Evolutionary conservation across 345 rosid species (phyloP), one percentile per base, ranked within the genome.

Genomic region (Eucalyptus marginata): DNA sequence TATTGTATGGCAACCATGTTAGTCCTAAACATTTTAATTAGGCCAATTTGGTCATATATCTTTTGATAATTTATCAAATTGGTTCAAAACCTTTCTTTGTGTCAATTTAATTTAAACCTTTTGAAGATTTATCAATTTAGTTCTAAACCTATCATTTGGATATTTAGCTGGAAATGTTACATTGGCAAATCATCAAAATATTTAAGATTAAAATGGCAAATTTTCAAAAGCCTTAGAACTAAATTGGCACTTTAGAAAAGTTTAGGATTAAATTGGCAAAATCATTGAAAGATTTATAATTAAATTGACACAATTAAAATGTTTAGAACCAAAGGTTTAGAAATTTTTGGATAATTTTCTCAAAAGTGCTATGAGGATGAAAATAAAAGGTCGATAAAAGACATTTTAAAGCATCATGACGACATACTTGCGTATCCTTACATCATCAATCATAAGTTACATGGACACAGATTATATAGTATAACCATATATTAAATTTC

Each of bases 261-360:
- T 24, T 56, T 24, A 56, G 29, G 10, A 52, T 56, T 56, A 56
- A 10, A 56, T 56, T 56, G 29, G 7, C 0, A 56, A 56, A 56
- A 24, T 24, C 3, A 24, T 56, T 2, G 24, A 56, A 24, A 56
- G 2, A 25, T 56, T 56, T 10, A 24, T 10, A 25, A 56, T 3
- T 25, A 56, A 22, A 22, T 56, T 24, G 13, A 56, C 29, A 56
- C 6, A 56, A 56, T 56, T 56, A 25, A 56, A 56, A 56, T 22
- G 13, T 56, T 56, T 5, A 10, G 0, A 56, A 10, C 0, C 0
- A 5, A 52, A 52, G 10, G 1, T 52, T 52, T 18, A 52, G 0
- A 0, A 52, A 1, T 56, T 56, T 56, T 56, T 10, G 62, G 1
- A 56, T 22, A 56, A 24, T 56, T 56, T 56, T 56, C 6, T 56